Evolutionary conservation across 768 basidiomycete genomes (phyloP).

Genomic region (Suillus spraguei): DNA sequence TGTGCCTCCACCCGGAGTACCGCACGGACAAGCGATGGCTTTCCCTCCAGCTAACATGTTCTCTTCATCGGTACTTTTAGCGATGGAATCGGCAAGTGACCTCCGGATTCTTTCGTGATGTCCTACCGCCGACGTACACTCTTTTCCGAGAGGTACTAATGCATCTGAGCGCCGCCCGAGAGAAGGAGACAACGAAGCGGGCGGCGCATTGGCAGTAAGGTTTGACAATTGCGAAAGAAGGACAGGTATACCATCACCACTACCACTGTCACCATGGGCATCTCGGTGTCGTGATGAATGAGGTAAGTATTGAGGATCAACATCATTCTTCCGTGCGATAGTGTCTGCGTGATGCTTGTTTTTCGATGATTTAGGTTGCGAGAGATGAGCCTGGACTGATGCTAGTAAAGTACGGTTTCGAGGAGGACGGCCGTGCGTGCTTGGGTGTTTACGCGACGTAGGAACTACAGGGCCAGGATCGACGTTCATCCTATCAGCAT

Average conservation of each 20-base stretch:
- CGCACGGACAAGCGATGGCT: constrained; percentile 35
- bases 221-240: constrained; percentile 13
- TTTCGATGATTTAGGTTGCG: constrained; percentile 13
- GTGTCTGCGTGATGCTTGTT: not conserved
- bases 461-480: constrained; percentile 20
- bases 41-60: constrained; percentile 18
- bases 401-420: constrained; percentile 47
- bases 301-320: not conserved
- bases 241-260: not conserved
- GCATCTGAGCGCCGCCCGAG: not conserved
- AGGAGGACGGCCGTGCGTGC: constrained; percentile 21
- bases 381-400: constrained; percentile 52
- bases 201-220: not conserved
- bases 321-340: not conserved
- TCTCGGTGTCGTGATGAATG: not conserved
- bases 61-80: constrained; percentile 8
- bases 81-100: not conserved
- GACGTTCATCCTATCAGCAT: constrained; percentile 16
- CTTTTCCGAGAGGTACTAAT: not conserved
- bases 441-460: constrained; percentile 24
- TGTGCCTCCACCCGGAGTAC: constrained; percentile 17
- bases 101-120: not conserved
- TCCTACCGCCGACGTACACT: not conserved
- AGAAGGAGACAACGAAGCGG: not conserved
- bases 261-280: not conserved